These are phyloP conservation scores for Amphicarpaea edgeworthii DNA, from an alignment of 306 rosid genomes.

Conservation along the genomic window DNA sequence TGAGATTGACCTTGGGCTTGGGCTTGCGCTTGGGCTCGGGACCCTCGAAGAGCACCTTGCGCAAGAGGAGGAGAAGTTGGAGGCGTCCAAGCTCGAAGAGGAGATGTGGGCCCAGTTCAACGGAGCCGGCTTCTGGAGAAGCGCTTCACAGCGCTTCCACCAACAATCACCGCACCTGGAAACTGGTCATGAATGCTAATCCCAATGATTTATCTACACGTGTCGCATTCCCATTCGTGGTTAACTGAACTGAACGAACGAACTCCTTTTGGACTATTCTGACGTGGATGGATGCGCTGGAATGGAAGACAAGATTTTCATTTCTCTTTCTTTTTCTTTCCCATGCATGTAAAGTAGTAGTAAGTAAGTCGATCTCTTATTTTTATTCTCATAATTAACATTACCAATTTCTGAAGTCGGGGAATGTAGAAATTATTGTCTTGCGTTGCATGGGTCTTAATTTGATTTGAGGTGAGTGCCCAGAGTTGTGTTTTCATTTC, in stretches of 20 bases:
- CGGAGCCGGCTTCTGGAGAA: slow-evolving; percentile 79
- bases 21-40: not conserved
- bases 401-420: no score
- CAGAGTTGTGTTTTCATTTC: no score
- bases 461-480: no score
- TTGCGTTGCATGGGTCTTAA: no score
- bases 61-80: slow-evolving; percentile 16
- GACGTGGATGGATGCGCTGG: not conserved
- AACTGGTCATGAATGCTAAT: not conserved
- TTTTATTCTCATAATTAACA: no score
- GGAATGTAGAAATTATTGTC: no score
- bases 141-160: slow-evolving; percentile 48
- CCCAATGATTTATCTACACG: not conserved
- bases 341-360: no score
- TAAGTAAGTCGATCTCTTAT: no score
- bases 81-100: slow-evolving; percentile 49
- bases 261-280: not conserved
- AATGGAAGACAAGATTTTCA: no score
- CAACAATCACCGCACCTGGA: slow-evolving; percentile 16
- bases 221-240: not conserved
- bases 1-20: no score
- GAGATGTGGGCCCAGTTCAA: slow-evolving; percentile 68
- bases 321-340: no score
- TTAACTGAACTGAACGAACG: not conserved
- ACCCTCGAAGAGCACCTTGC: slow-evolving; percentile 35